A percentile compares a stretch with the other conserved stretches of the same genome.
phyloP scores from a whole-genome alignment of 2,329 filamentous ascomycete genomes.

The Rutstroemia sp. region DNA sequence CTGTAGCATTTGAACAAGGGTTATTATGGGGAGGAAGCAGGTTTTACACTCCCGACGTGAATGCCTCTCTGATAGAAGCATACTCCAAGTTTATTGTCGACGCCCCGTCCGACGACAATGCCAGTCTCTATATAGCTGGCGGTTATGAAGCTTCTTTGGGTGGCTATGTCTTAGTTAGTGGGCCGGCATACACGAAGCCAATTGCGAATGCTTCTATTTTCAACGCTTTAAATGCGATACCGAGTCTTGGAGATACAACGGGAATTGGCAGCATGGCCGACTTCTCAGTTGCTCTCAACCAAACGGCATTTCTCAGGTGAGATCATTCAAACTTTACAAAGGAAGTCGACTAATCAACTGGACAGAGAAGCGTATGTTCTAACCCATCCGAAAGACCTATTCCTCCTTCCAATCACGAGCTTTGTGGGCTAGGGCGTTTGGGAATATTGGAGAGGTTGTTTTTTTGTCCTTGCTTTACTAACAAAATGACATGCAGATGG shows the following conservation, averaged over 20 bases:
- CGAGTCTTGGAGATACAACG: background rate
- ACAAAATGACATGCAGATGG: background rate
- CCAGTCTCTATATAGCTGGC: background rate
- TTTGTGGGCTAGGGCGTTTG: too few species aligned
- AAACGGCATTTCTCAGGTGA: background rate
- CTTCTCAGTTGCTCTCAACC: background rate
- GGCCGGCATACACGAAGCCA: background rate
- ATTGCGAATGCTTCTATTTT: background rate
- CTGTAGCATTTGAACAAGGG: conserved; percentile 31
- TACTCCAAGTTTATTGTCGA: conserved; percentile 13
- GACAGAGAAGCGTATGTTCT: background rate
- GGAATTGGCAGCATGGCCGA: background rate
- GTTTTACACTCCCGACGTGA: conserved; percentile 4
- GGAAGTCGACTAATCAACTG: background rate
- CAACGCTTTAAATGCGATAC: background rate
- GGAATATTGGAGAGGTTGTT: too few species aligned
- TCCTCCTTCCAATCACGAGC: background rate
- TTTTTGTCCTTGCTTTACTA: too few species aligned
- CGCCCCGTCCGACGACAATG: background rate
- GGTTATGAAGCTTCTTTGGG: background rate
- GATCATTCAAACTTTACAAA: background rate
- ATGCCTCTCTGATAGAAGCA: conserved; percentile 10
- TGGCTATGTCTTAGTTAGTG: background rate
- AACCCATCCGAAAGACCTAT: background rate
- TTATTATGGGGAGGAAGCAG: conserved; percentile 17